Base-by-base conservation (phyloP, 108 stramenopile species). In the Conticribra weissflogii region DNA sequence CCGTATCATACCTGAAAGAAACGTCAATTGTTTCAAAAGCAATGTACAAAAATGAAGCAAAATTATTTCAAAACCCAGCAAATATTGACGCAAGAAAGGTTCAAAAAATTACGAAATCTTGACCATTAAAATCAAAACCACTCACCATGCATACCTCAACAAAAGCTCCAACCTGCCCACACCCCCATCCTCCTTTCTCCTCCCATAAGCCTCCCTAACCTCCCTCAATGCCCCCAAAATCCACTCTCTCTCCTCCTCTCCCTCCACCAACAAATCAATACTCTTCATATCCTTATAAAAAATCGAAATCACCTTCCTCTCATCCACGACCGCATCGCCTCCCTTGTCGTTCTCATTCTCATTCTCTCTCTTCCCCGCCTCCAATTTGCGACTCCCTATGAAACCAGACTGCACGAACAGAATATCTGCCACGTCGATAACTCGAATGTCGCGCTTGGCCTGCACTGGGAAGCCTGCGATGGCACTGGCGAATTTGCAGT, bases 71-170 rank as follows among this genome's bases (percentile, higher is more conserved):
- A n/a, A n/a, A n/a, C n/a, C n/a, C n/a, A n/a, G n/a, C n/a, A n/a
- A n/a, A n/a, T n/a, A n/a, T n/a, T n/a, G n/a, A n/a, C n/a, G n/a
- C n/a, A n/a, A n/a, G n/a, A n/a, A n/a, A n/a, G n/a, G n/a, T n/a
- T n/a, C n/a, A n/a, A n/a, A n/a, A n/a, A n/a, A n/a, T n/a, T n/a
- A n/a, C n/a, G n/a, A n/a, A n/a, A n/a, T n/a, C n/a, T n/a, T n/a
- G n/a, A n/a, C n/a, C n/a, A n/a, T n/a, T n/a, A n/a, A 41, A 41
- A 41, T 9, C 8, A 9, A 41, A 41, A 41, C 5, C 12, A 89
- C 89, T 59, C 83, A 88, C 84, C 88, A 91, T 32, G 86, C 78
- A 54, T 94, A 91, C n/a, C 93, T 59, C 61, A 94, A 56, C 54
- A 94, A 54, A 21, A 82, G 36, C 36, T 41, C 36, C 36, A 41